Evolutionary conservation across 225 moss, liverwort and hornwort genomes (phyloP).

Genomic region (Antitrichia curtipendula): DNA sequence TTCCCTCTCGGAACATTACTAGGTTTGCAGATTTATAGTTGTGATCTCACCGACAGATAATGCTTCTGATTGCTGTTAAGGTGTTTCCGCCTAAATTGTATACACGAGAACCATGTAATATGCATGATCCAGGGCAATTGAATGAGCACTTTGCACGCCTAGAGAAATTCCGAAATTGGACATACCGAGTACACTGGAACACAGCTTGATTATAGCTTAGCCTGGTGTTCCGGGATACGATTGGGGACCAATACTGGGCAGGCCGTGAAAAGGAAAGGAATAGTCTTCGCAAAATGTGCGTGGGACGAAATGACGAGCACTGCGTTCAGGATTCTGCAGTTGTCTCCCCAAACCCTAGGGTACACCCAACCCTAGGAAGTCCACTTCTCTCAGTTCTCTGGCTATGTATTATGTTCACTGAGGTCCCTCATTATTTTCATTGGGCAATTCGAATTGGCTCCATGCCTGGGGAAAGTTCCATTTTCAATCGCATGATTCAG

Average conservation of each 20-base stretch:
- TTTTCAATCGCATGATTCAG: background rate
- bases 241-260: background rate
- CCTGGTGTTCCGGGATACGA: background rate
- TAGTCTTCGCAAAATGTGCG: background rate
- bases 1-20: too few species aligned
- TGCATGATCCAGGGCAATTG: background rate
- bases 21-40: background rate
- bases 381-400: too few species aligned
- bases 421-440: background rate
- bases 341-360: background rate
- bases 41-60: background rate
- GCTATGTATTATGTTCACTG: background rate
- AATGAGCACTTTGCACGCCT: background rate
- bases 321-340: background rate
- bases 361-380: background rate
- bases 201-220: background rate
- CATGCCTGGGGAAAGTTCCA: background rate
- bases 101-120: background rate
- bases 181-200: background rate
- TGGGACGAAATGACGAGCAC: background rate
- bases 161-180: background rate
- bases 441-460: background rate
- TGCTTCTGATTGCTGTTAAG: background rate
- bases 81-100: too few species aligned
- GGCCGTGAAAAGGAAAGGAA: accelerated